These are phyloP conservation scores for Diaporthe destruens DNA, from an alignment of 2,329 filamentous ascomycete species.

Conservation along the genomic window DNA sequence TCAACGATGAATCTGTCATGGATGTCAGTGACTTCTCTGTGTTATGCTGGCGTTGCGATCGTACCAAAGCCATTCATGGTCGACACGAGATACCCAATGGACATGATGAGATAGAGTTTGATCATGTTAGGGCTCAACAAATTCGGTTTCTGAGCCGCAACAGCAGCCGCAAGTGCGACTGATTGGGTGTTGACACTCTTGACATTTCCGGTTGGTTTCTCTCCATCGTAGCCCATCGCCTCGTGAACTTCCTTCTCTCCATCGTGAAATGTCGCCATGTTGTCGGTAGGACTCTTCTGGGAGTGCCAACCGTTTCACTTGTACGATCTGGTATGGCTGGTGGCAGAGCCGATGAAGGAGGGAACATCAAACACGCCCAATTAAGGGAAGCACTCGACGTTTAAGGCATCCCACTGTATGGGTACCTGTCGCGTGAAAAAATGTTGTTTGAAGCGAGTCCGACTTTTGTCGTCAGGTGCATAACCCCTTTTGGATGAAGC, in stretches of 20 bases:
- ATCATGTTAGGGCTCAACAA: constrained; percentile 52
- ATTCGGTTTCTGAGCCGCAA: constrained; percentile 52
- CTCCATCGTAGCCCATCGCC: constrained; percentile 35
- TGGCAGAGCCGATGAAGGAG: neutral
- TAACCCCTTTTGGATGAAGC: constrained; percentile 17
- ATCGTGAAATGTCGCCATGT: constrained; percentile 22
- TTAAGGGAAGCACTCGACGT: neutral
- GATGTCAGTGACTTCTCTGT: neutral
- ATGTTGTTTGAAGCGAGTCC: neutral
- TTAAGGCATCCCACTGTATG: neutral
- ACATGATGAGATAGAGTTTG: constrained; percentile 54
- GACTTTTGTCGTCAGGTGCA: constrained; percentile 12
- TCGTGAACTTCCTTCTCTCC: constrained; percentile 36
- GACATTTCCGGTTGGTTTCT: constrained; percentile 47
- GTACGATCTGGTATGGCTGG: neutral
- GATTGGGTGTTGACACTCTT: constrained; percentile 54
- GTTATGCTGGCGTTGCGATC: neutral
- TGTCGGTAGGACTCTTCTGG: neutral
- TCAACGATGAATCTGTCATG: constrained; percentile 63
- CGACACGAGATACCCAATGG: constrained; percentile 56
- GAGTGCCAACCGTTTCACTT: neutral
- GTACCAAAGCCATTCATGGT: constrained; percentile 68
- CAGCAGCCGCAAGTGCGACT: constrained; percentile 51
- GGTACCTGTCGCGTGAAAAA: neutral
- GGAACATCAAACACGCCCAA: neutral